Conservation (phyloP, 306 rosid species). For the Ziziphus jujuba region DNA sequence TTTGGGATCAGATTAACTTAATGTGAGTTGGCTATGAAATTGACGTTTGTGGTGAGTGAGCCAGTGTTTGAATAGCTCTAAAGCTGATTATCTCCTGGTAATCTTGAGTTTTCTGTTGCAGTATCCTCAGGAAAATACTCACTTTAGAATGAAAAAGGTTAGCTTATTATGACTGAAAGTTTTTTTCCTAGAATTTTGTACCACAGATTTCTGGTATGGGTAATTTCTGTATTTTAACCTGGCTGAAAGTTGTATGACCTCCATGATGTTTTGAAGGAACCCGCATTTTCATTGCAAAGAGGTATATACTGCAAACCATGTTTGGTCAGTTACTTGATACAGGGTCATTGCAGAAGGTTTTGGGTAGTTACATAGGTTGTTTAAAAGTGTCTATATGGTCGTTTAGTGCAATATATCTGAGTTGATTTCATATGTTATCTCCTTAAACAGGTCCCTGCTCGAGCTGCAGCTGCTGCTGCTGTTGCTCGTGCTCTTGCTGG, state of each 20-base stretch:
- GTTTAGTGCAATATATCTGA: constrained; percentile 7
- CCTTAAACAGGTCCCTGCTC: constrained; percentile 82
- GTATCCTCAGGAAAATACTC: no score
- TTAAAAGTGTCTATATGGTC: background rate
- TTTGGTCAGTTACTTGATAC: background rate
- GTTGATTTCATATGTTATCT: constrained; percentile 24
- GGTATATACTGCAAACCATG: background rate
- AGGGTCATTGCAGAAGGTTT: background rate
- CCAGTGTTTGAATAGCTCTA: no score
- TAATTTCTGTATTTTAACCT: no score
- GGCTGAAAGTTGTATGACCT: background rate
- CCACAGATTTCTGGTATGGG: no score
- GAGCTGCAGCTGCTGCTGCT: constrained; percentile 95
- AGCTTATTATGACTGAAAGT: no score
- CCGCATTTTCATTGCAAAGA: background rate
- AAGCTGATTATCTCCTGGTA: no score
- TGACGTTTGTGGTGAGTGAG: no score
- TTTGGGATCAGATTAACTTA: no score
- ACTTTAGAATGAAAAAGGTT: no score
- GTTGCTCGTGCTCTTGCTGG: constrained; percentile 99
- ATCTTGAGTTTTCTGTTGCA: no score
- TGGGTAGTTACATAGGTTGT: background rate
- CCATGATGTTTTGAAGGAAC: background rate
- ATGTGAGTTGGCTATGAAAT: no score
- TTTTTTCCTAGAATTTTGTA: no score